Base-by-base conservation (phyloP, 202 grass and related monocot species). In the Carex arenaria region DNA sequence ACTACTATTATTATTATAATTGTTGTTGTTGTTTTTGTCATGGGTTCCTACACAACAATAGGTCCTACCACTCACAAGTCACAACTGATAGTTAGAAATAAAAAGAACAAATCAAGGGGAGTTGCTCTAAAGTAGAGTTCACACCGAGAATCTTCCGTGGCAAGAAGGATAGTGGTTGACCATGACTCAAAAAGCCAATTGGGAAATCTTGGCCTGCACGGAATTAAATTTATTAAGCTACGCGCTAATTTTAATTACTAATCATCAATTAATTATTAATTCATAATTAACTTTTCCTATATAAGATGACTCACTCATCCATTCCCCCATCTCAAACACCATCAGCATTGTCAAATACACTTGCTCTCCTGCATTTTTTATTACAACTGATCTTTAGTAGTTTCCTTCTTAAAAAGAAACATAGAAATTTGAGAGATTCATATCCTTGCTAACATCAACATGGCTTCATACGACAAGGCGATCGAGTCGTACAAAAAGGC, bases 401-500 rank as follows among this genome's bases (percentile, higher is more conserved):
- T 11, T 49, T 49, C 40, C 10, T 12, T 12, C 47, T 13, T 51
- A 13, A 51, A 51, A 51, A 51, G 10, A 51, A 51, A 51, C 47
- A 13, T 13, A 51, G 47, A 51, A 68, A 42, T 42, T 42, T 38
- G 15, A 59, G 51, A 83, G 9, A 18, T 55, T 19, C 23, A 34
- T 59, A 34, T 59, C 30, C 30, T 51, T 38, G 19, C 79, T 69
- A 71, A 65, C 65, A 82, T 52, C 32, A 69, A 42, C 78, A 96
- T 96, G 93, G 87, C 73, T 47, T 89, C 87, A n/a, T 73, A 88
- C 20, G 79, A 91, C 72, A 93, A 93, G 72, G 67, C 89, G 11
- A 53, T 91, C 2, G 87, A 89, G 80, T 80, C 83, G 19, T 94
- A 91, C 87, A 91, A 94, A 83, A 86, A 86, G 40, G 51, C 71